Evolutionary conservation across 306 rosid species (phyloP), one percentile per base, ranked within the genome.

Genomic region (Begonia loranthoides): DNA sequence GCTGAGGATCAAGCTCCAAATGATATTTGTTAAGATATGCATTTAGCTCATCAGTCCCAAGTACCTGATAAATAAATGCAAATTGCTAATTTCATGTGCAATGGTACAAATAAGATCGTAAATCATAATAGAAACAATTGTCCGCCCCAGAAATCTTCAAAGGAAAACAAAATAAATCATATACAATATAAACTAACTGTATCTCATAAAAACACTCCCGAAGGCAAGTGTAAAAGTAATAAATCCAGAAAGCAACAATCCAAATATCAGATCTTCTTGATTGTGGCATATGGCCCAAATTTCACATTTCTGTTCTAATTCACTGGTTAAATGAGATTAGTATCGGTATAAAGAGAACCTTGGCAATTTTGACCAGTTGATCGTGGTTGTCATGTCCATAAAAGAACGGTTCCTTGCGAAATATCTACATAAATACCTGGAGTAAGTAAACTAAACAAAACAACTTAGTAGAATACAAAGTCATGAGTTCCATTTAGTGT

Each of bases 361-460:
- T 67, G 10, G 75, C 75, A 54, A 73, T 73, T 73, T 73, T 73
- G 28, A 61, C 63, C 0, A 69, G 71, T 49, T 73, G 79, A 53
- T 73, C 75, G 9, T 73, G 79, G 57, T 92, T 92, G 93, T 92
- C 99, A 17, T 86, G 96, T 16, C 99, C 99, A 73, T 80, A 86
- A 69, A 92, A 86, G 80, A 92, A 92, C 14, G 99, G 99, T 54
- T 92, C 99, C 87, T 92, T 92, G 67, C 79, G 75, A 46, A 73
- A 73, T 17, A 73, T 73, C 75, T 73, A 66, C 50, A 59, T 28
- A 17, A 67, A 46, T 28, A 28, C 2, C 36, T 8, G 5, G 36
- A 28, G 36, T 28, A 28, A 28, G 36, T 28, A 28, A 28, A 28
- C 36, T 7, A 28, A 28, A 28, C 36, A 5, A 28, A 43, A 43